Percentiles rank a stretch among this genome's conserved stretches.
phyloP scores from a whole-genome alignment of 192 early-diverging fungal genomes.

The Haplosporangium gracile region DNA sequence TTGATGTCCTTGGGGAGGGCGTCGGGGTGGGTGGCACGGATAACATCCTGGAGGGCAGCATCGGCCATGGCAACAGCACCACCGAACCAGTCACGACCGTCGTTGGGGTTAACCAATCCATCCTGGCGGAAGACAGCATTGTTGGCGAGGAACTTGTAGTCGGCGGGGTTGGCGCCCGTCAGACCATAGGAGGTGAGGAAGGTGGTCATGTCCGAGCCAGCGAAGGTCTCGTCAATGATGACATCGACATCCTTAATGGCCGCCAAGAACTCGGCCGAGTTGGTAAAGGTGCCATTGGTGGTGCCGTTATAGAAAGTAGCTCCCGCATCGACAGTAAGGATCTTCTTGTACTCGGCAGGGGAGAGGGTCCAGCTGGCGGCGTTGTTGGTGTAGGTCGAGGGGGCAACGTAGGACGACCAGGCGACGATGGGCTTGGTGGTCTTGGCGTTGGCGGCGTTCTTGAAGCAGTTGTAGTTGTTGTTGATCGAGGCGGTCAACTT shows the following conservation, averaged over 20 bases:
- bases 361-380: slow-evolving; percentile 74
- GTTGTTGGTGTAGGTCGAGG: slow-evolving; percentile 76
- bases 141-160: slow-evolving; percentile 70
- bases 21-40: slow-evolving; percentile 72
- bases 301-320: slow-evolving; percentile 67
- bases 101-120: slow-evolving; percentile 69
- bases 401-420: slow-evolving; percentile 73
- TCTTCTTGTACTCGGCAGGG: slow-evolving; percentile 70
- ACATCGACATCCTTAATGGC: slow-evolving; percentile 74
- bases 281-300: slow-evolving; percentile 50
- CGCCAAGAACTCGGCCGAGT: slow-evolving; percentile 65
- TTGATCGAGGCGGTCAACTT: slow-evolving; percentile 60
- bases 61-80: slow-evolving; percentile 75
- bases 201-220: slow-evolving; percentile 32
- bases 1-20: slow-evolving; percentile 61
- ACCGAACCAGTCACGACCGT: slow-evolving; percentile 81
- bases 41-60: slow-evolving; percentile 77
- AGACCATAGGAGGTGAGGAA: slow-evolving; percentile 73
- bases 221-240: slow-evolving; percentile 79
- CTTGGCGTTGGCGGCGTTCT: slow-evolving; percentile 47
- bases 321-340: slow-evolving; percentile 78
- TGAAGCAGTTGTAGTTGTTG: slow-evolving; percentile 73
- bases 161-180: slow-evolving; percentile 53
- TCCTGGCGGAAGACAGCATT: slow-evolving; percentile 77
- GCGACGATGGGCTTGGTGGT: slow-evolving; percentile 68